A percentile compares a stretch with the other conserved stretches of the same genome.
Conservation (phyloP, 257 asterid genomes). For the Eucommia ulmoides region DNA sequence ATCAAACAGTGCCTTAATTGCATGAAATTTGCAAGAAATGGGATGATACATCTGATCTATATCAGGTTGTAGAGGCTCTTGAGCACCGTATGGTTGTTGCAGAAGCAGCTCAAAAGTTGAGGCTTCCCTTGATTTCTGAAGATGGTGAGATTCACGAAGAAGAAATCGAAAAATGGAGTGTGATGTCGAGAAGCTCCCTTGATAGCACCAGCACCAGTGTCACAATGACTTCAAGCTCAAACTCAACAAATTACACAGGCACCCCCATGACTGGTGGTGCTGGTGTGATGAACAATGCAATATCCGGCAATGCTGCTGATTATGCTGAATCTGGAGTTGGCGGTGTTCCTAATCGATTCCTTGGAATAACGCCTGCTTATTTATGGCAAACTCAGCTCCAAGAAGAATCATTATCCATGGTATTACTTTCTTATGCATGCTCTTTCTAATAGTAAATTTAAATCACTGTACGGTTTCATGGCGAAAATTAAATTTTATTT, state of each 20-base stretch:
- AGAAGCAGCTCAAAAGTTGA: conserved; percentile 91
- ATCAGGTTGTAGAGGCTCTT: conserved; percentile 45
- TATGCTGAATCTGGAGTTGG: conserved; percentile 87
- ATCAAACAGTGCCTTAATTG: background rate
- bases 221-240: conserved; percentile 63
- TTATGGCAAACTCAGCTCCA: conserved; percentile 85
- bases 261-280: conserved; percentile 32
- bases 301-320: conserved; percentile 35
- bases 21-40: background rate
- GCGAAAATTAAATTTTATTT: too few relatives aligned
- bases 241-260: conserved; percentile 62
- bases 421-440: conserved; percentile 20
- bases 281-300: conserved; percentile 23
- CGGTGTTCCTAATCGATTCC: conserved; percentile 90
- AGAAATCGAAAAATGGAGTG: conserved; percentile 85
- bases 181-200: conserved; percentile 70
- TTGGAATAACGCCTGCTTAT: conserved; percentile 84
- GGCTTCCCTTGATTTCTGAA: conserved; percentile 92
- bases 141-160: conserved; percentile 92
- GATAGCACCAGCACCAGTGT: conserved; percentile 72
- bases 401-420: conserved; percentile 56
- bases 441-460: too few relatives aligned
- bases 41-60: background rate
- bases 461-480: too few relatives aligned
- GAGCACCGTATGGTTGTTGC: conserved; percentile 66